Evolutionary conservation across 208 protist species (phyloP).

Genomic region (Trichomonas vaginalis): DNA sequence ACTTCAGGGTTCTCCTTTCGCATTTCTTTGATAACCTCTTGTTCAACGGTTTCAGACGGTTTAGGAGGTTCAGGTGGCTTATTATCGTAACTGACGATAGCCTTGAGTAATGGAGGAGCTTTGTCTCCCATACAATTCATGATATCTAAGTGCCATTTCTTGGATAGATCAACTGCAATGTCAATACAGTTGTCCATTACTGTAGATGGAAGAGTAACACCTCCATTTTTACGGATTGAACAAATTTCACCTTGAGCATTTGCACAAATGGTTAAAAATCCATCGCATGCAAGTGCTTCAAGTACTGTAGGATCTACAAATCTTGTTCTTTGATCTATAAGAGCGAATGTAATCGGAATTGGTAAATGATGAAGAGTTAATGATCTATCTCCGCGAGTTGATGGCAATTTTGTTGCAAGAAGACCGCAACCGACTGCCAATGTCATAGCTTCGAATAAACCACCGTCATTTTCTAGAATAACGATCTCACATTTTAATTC

Average conservation of each 20-base stretch:
- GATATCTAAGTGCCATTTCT: not conserved
- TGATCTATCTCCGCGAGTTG: not conserved
- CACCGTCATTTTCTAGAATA: not conserved
- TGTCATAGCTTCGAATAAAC: not conserved
- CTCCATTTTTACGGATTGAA: not conserved
- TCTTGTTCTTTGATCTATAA: not conserved
- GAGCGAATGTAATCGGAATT: not conserved
- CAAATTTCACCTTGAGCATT: constrained; percentile 10
- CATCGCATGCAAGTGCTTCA: not conserved
- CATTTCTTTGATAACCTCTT: not conserved
- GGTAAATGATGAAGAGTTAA: not conserved
- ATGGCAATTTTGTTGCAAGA: not conserved
- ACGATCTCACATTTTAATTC: not conserved
- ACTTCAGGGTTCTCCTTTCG: not conserved
- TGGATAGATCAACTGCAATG: not conserved
- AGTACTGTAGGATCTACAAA: not conserved
- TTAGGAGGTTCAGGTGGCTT: not conserved
- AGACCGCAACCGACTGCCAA: not conserved
- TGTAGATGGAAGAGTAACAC: not conserved
- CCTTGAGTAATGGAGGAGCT: not conserved
- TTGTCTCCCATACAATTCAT: not conserved
- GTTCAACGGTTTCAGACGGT: not conserved
- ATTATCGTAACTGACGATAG: not conserved
- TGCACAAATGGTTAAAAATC: not conserved
- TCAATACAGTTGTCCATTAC: not conserved